Evolutionary conservation across 1,284 basidiomycete genomes (phyloP).

Genomic region (Tilletia walkeri): DNA sequence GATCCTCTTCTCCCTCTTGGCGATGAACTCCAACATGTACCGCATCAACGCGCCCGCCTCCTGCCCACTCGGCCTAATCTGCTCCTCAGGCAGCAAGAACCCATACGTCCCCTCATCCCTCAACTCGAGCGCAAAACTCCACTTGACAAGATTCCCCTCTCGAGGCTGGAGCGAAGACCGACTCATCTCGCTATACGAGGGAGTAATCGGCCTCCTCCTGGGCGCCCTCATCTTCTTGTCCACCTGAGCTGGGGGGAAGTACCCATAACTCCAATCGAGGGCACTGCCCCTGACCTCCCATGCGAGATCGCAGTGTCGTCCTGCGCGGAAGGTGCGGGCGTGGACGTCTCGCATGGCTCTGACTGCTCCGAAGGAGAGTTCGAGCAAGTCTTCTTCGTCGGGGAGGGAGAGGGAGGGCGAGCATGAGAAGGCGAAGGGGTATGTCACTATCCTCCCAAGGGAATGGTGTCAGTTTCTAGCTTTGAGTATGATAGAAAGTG

Average conservation of each 20-base stretch:
- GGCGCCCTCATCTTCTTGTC: neutral
- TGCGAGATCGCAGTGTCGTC: constrained; percentile 65
- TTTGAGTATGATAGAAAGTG: too few species aligned
- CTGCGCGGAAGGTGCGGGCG: constrained; percentile 65
- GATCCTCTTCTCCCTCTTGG: constrained; percentile 12
- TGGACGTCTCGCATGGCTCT: constrained; percentile 65
- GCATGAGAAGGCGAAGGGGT: constrained; percentile 75
- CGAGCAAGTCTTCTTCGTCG: constrained; percentile 77
- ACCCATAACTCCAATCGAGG: neutral
- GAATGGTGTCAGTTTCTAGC: neutral
- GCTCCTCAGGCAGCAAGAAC: constrained; percentile 69
- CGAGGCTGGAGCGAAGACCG: neutral
- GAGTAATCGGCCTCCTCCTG: neutral
- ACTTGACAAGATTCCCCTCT: constrained; percentile 62
- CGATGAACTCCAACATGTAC: constrained; percentile 35
- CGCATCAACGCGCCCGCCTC: constrained; percentile 24
- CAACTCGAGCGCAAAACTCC: constrained; percentile 73
- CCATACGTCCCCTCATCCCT: constrained; percentile 81
- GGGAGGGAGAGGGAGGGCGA: constrained; percentile 62
- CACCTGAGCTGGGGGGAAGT: neutral
- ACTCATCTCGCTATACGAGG: neutral
- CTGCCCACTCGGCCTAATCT: constrained; percentile 69
- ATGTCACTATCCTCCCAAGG: constrained; percentile 57
- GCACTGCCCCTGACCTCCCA: constrained; percentile 46
- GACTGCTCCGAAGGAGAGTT: constrained; percentile 71